phyloP scores from a whole-genome alignment of 1,284 basidiomycete genomes.

The Ceratobasidium sp. region DNA sequence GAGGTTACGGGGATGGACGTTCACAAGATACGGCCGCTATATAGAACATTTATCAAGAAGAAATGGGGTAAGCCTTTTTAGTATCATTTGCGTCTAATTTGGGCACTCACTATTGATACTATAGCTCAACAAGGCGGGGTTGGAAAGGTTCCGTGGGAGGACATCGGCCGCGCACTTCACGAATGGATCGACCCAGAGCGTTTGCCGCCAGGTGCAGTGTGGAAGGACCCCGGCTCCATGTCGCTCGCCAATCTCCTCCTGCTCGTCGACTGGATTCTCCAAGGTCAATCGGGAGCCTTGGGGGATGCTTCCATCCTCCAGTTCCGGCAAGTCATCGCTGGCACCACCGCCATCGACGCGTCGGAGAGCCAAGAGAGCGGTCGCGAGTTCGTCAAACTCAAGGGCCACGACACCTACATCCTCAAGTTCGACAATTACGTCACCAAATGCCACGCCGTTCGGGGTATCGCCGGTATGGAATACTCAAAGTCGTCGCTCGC shows the following conservation, averaged over 20 bases:
- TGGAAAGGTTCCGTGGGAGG: background rate
- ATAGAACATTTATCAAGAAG: background rate
- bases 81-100: background rate
- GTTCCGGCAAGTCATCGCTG: background rate
- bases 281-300: background rate
- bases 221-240: background rate
- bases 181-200: background rate
- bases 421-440: background rate
- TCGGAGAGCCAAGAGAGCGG: too few relatives aligned
- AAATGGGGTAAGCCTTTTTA: background rate
- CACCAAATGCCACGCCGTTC: background rate
- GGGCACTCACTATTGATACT: background rate
- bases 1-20: background rate
- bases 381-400: background rate
- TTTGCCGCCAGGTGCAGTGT: background rate
- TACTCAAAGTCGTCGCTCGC: background rate
- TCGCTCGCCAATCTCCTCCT: background rate
- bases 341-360: too few relatives aligned
- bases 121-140: background rate
- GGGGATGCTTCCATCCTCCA: background rate
- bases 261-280: background rate
- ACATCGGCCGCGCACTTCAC: background rate
- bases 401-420: background rate
- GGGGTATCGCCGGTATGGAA: background rate
- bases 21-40: background rate